Evolutionary conservation across 2,329 filamentous ascomycete species (phyloP).

Genomic region (Colletotrichum australisinense): DNA sequence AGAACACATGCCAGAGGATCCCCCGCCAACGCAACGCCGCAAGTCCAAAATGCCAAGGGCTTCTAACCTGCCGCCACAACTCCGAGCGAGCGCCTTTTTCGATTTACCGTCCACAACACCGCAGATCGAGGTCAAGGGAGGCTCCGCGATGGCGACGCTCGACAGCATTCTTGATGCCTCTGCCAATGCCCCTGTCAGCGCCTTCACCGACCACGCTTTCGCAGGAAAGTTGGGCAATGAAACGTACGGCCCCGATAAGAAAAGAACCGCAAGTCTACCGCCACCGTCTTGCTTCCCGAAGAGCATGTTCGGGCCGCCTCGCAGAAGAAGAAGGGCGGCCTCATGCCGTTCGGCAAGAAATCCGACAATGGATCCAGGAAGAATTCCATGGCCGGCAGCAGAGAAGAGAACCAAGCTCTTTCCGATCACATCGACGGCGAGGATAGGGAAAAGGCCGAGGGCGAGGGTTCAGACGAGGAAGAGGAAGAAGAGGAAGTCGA

Average conservation of each 20-base stretch:
- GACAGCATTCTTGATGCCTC: conserved; percentile 94
- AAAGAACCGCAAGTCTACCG: conserved; percentile 51
- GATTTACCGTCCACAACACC: conserved; percentile 71
- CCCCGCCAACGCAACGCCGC: conserved; percentile 41
- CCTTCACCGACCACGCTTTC: conserved; percentile 91
- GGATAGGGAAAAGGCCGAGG: conserved; percentile 44
- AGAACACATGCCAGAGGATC: conserved; percentile 25
- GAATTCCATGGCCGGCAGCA: conserved; percentile 30
- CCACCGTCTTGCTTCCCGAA: conserved; percentile 40
- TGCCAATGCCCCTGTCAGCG: conserved; percentile 85
- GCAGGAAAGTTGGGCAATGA: conserved; percentile 81
- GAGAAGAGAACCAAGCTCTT: conserved; percentile 40
- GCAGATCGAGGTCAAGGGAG: conserved; percentile 72
- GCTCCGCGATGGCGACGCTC: conserved; percentile 88
- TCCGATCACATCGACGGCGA: conserved; percentile 41
- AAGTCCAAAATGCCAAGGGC: conserved; percentile 45
- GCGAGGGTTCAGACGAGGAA: conserved; percentile 44
- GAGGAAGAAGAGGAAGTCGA: conserved; percentile 56
- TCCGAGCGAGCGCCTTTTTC: conserved; percentile 93
- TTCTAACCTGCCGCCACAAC: conserved; percentile 76
- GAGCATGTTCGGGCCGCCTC: conserved; percentile 37
- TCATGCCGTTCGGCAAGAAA: conserved; percentile 59
- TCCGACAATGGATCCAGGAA: conserved; percentile 38
- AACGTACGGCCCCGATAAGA: conserved; percentile 75
- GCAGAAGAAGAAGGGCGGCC: conserved; percentile 60